Evolutionary conservation across 2,329 filamentous ascomycete species (phyloP), one percentile per base, ranked within the genome.

Genomic region (Chrysoporthe austroafricana): DNA sequence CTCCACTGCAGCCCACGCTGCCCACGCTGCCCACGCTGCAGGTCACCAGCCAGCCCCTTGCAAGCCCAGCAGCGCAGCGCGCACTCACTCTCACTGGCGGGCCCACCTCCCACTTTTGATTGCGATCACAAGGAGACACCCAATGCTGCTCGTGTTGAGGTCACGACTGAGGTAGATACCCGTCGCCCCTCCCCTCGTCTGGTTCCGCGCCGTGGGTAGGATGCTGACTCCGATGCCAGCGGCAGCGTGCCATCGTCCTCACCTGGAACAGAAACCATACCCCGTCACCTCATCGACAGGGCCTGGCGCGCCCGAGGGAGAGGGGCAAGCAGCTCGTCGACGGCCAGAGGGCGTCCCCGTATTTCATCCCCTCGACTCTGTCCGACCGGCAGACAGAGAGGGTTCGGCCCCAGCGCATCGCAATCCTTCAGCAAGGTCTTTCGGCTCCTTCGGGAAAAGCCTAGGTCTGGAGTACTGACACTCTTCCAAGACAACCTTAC

Each of bases 191-290:
- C 54, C 18, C 39, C 26, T 36, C 54, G 34, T 18, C 7, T 39
- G 16, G 5, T 34, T 57, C 54, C 54, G 32, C 54, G 39, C 32
- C 18, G 4, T 32, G 3, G 11, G 14, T 48, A 18, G 59, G 14
- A 39, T 61, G 59, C 59, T 46, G 59, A 44, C 26, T 21, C 59
- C 59, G 59, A 61, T 61, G 59, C 59, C 42, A 61, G 43, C 59
- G 43, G 59, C 26, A 26, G 26, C 42, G 8, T n/a, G 42, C 42
- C 59, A 61, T 36, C 59, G 14, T 34, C 43, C 43, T 48, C 42
- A 61, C 43, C 57, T 3, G 14, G 50, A 8, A 61, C 42, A 32
- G 26, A 46, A 48, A 3, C 14, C 43, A 14, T 42, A 34, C 21
- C 43, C 42, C n/a, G 34, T 61, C 59, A 48, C 59, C 59, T 61